A percentile compares a stretch with the other conserved stretches of the same genome.
These are phyloP conservation scores for Boletus rufocinnamomeus DNA, from an alignment of 768 basidiomycete species.

Conservation along the genomic window DNA sequence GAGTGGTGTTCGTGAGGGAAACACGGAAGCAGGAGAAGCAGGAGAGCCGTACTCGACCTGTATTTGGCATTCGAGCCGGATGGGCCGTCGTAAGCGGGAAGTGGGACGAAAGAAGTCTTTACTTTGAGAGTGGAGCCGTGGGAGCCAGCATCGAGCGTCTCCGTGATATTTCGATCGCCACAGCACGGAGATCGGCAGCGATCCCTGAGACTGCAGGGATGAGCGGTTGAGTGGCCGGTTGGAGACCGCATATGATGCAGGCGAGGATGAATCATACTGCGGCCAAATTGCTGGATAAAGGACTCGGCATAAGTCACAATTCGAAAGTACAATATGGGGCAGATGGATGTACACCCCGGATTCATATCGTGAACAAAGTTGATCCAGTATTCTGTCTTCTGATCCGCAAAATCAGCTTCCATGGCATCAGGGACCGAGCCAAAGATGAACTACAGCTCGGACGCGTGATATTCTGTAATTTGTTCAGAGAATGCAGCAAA, in stretches of 20 bases:
- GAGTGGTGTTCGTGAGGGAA: slow-evolving; percentile 42
- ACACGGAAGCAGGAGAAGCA: slow-evolving; percentile 34
- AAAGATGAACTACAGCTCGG: slow-evolving; percentile 20
- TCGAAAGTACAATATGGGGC: not conserved
- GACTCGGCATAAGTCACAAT: not conserved
- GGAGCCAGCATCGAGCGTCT: slow-evolving; percentile 67
- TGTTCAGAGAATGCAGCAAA: not conserved
- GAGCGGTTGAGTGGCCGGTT: slow-evolving; percentile 41
- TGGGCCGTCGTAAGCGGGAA: slow-evolving; percentile 59
- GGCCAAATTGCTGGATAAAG: slow-evolving; percentile 41
- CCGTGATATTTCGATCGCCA: slow-evolving; percentile 87
- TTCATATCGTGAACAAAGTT: slow-evolving; percentile 57
- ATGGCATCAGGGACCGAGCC: slow-evolving; percentile 46
- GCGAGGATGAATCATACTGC: slow-evolving; percentile 47
- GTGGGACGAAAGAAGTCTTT: slow-evolving; percentile 69
- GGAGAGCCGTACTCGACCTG: slow-evolving; percentile 19
- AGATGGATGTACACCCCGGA: slow-evolving; percentile 50
- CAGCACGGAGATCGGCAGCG: slow-evolving; percentile 78
- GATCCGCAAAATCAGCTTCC: slow-evolving; percentile 48
- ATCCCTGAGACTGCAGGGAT: slow-evolving; percentile 54
- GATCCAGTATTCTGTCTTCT: slow-evolving; percentile 54
- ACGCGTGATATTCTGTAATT: slow-evolving; percentile 17
- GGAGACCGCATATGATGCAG: slow-evolving; percentile 69
- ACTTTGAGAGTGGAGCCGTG: slow-evolving; percentile 36
- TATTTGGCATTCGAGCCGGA: slow-evolving; percentile 19